Evolutionary conservation across 345 rosid genomes (phyloP), one percentile per base, ranked within the genome.

Genomic region (Pistacia atlantica): DNA sequence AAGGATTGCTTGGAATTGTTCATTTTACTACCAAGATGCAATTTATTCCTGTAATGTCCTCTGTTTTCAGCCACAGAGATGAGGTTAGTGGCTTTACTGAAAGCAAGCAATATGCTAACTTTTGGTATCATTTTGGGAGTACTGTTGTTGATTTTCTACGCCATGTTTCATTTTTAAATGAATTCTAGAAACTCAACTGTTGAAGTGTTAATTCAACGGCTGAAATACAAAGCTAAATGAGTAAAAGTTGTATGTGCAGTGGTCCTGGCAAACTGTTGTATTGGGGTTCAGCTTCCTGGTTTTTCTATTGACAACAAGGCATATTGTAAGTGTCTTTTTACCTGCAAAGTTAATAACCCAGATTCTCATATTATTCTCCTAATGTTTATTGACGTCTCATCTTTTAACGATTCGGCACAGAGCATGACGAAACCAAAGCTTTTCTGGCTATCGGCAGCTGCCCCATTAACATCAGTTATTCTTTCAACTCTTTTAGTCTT

Each of bases 361-460:
- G 64, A 60, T 63, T 73, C 22, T 59, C 28, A 61, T 16, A 11
- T 42, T 17, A 16, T 11, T 7, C n/a, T 63, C 7, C 3, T 4
- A 42, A 16, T 7, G 22, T 8, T 45, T 25, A 8, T 58, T 7
- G 6, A 33, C 22, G 65, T 67, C 14, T 51, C 49, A 75, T 71
- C 78, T 77, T n/a, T 17, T 46, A 49, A 46, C 20, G 76, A 67
- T 20, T 54, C 65, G 75, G 31, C 48, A 6, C 85, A 97, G 99
- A 90, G 98, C 83, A 85, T 86, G 84, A 94, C 68, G 76, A 94
- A 87, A 71, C 98, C 97, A 28, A 94, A 94, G 81, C 90, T 92
- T 73, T 97, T 94, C 85, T 97, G 98, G 98, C 85, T 94, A 25
- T 92, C 98, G 0, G 98, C 98, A 5, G 98, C 97, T 33, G 93